These are phyloP conservation scores for Bacidia rubella DNA, from an alignment of 495 filamentous ascomycete species.

Conservation along the genomic window DNA sequence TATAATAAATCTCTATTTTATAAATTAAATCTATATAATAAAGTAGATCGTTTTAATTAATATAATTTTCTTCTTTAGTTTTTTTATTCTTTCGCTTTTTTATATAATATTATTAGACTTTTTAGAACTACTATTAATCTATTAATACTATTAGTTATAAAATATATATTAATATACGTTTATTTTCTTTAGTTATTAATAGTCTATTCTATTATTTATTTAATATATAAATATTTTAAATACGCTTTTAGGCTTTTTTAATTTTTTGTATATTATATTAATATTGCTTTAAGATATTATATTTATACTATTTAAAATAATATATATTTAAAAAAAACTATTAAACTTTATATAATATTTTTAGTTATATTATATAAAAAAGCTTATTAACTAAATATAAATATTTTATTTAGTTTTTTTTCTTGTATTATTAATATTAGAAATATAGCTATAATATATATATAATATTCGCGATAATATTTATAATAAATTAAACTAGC, in stretches of 20 bases:
- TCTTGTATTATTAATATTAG: not conserved
- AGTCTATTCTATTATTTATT: not conserved
- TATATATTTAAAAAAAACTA: not conserved
- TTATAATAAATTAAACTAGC: too few relatives aligned
- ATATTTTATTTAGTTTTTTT: not conserved
- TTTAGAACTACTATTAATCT: not conserved
- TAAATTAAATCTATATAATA: not conserved
- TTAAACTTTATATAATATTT: constrained; percentile 1
- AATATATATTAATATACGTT: not conserved
- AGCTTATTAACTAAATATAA: too few relatives aligned
- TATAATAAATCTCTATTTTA: too few relatives aligned
- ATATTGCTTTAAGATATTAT: too few relatives aligned
- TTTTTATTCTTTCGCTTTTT: not conserved
- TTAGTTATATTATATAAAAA: constrained; percentile 1
- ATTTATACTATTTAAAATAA: too few relatives aligned
- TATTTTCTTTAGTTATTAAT: not conserved
- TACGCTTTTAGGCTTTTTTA: not conserved
- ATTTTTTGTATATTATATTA: not conserved
- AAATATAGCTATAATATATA: too few relatives aligned
- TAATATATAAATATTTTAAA: not conserved
- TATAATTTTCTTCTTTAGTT: not conserved
- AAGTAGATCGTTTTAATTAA: not conserved
- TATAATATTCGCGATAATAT: too few relatives aligned
- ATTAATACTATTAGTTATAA: not conserved
- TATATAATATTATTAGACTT: not conserved